These are phyloP conservation scores for Sugiyamaella qingdaonensis DNA, from an alignment of 805 yeast species.

Conservation along the genomic window DNA sequence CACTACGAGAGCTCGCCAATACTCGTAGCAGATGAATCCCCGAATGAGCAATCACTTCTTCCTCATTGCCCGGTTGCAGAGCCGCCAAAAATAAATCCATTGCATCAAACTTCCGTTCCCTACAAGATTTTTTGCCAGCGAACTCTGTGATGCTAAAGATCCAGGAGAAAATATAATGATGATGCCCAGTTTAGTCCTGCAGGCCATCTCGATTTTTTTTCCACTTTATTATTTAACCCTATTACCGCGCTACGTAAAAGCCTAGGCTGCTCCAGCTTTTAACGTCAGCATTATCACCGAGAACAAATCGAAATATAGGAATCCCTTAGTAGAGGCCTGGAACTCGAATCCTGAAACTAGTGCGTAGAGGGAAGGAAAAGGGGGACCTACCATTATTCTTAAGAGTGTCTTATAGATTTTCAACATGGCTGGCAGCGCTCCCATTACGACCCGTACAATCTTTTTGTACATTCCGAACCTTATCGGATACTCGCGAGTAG, in stretches of 20 bases:
- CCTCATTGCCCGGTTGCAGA: constrained; percentile 17
- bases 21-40: constrained; percentile 11
- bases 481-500: constrained; percentile 83
- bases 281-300: not conserved
- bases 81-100: constrained; percentile 6
- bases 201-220: not conserved
- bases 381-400: too few species aligned
- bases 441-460: constrained; percentile 48
- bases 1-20: constrained; percentile 10
- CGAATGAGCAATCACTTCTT: constrained; percentile 7
- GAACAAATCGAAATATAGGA: too few species aligned
- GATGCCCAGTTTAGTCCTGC: too few species aligned
- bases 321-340: not conserved
- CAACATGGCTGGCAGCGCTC: not conserved
- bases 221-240: not conserved
- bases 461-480: constrained; percentile 83
- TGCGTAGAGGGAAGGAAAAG: too few species aligned
- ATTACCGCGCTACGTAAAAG: not conserved
- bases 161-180: too few species aligned
- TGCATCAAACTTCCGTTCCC: not conserved
- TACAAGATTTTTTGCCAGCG: not conserved
- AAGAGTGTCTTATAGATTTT: too few species aligned
- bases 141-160: not conserved
- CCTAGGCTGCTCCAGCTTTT: not conserved
- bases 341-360: not conserved